Conservation (phyloP, 768 basidiomycete species). For the Macrolepiota dolichaula region DNA sequence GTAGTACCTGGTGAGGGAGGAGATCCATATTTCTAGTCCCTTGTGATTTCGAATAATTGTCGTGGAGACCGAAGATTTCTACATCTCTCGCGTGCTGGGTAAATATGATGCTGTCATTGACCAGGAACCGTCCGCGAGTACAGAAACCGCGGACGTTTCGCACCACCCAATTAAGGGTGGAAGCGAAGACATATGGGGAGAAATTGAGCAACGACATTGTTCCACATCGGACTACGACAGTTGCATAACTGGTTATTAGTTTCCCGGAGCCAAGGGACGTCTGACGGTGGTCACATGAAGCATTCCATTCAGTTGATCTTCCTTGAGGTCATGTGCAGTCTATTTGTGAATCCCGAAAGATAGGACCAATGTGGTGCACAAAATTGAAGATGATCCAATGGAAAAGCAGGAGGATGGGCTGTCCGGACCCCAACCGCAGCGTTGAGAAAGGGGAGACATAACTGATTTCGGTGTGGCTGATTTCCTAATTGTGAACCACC, state of each 20-base stretch:
- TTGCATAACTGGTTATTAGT: not conserved
- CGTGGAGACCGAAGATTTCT: conserved; percentile 1
- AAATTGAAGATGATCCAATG: not conserved
- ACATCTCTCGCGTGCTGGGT: not conserved
- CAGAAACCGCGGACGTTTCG: not conserved
- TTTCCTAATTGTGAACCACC: not conserved
- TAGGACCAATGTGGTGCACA: not conserved
- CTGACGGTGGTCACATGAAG: not conserved
- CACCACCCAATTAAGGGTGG: not conserved
- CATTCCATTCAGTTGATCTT: not conserved
- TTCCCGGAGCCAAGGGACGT: not conserved
- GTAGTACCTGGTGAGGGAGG: too few relatives aligned
- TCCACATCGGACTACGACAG: not conserved
- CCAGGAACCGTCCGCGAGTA: not conserved
- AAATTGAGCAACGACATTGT: not conserved
- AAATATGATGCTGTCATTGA: not conserved
- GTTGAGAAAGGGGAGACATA: too few relatives aligned
- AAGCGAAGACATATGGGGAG: not conserved
- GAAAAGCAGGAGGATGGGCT: too few relatives aligned
- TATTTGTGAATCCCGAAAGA: too few relatives aligned
- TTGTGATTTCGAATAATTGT: not conserved
- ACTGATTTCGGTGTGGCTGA: too few relatives aligned
- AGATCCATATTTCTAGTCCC: not conserved
- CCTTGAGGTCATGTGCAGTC: not conserved
- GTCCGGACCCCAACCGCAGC: too few relatives aligned